Base-by-base conservation (phyloP, 768 basidiomycete species). In the Mrakia hoshinonis region DNA sequence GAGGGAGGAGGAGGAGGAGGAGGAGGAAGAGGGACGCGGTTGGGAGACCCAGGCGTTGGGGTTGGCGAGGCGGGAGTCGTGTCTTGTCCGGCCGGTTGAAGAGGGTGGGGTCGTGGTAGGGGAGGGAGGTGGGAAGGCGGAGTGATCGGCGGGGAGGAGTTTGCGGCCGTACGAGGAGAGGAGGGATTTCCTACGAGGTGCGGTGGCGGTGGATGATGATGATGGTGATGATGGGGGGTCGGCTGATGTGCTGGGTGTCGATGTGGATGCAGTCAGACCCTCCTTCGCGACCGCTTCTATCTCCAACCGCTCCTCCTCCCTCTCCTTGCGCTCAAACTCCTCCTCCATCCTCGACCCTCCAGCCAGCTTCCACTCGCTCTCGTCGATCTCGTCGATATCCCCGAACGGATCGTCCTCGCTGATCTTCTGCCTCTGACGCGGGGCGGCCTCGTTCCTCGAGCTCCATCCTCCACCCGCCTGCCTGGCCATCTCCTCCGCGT, bases 381-480 rank as follows among this genome's bases (percentile, higher is more conserved):
- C 39, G 39, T 58, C n/a, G 22, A 72, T 38, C 24, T n/a, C 47
- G 29, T 66, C 70, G 65, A 72, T 22, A 24, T 61, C 58, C 58
- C 58, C 58, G 34, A 61, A 61, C 36, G 58, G 58, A 61, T 61
- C 58, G 3, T 61, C 34, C 36, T 61, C 58, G 58, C 22, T 38
- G 31, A 61, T 5, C 34, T 20, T 22, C 18, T 61, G 31, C 58
- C 34, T 15, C 34, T 11, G 13, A 12, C 7, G 43, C 43, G 43
- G 0, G 5, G 15, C 22, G n/a, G 29, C 9, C 29, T 36, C 55
- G 31, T 38, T 22, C 58, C 22, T 31, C 31, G 13, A 29, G 31
- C 54, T 29, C 54, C 34, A 5, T 22, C 34, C 34, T 61, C 34
- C 34, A n/a, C 11, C 2, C 4, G 5, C 31, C 18, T 36, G 22